Evolutionary conservation across 495 filamentous ascomycete genomes (phyloP).

Genomic region (Neurospora terricola): DNA sequence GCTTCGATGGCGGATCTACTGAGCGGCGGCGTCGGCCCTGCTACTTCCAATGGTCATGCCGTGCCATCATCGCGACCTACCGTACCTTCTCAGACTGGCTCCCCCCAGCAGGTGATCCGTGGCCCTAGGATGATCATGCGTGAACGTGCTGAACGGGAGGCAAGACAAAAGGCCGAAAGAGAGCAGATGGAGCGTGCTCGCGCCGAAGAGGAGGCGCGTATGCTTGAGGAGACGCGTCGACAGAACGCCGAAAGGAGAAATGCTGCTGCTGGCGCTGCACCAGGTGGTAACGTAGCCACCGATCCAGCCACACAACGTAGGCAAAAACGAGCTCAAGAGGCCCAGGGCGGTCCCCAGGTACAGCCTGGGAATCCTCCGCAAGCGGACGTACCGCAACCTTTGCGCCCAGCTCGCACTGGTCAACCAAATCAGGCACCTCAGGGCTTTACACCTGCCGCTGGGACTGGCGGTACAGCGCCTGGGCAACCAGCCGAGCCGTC

Average conservation of each 20-base stretch:
- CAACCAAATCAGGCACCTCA: conserved; percentile 13
- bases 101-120: conserved; percentile 39
- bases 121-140: conserved; percentile 69
- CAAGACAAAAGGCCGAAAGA: conserved; percentile 51
- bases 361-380: conserved; percentile 1
- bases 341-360: conserved; percentile 8
- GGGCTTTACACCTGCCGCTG: conserved; percentile 6
- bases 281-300: conserved; percentile 17
- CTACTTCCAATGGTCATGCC: conserved; percentile 40
- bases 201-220: conserved; percentile 45
- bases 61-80: conserved; percentile 32
- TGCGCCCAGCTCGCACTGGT: conserved; percentile 17
- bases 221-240: conserved; percentile 42
- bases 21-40: conserved; percentile 40
- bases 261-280: conserved; percentile 52
- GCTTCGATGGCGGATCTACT: conserved; percentile 85
- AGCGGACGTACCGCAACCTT: conserved; percentile 9
- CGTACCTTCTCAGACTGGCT: conserved; percentile 36
- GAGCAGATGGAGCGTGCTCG: conserved; percentile 39
- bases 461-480: conserved; percentile 3
- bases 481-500: conserved; percentile 26
- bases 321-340: conserved; percentile 22
- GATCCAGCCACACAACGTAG: conserved; percentile 36
- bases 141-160: conserved; percentile 54
- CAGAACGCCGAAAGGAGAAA: conserved; percentile 39